Evolutionary conservation across 2,329 filamentous ascomycete species (phyloP).

Genomic region (Clarireedia monteithiana): DNA sequence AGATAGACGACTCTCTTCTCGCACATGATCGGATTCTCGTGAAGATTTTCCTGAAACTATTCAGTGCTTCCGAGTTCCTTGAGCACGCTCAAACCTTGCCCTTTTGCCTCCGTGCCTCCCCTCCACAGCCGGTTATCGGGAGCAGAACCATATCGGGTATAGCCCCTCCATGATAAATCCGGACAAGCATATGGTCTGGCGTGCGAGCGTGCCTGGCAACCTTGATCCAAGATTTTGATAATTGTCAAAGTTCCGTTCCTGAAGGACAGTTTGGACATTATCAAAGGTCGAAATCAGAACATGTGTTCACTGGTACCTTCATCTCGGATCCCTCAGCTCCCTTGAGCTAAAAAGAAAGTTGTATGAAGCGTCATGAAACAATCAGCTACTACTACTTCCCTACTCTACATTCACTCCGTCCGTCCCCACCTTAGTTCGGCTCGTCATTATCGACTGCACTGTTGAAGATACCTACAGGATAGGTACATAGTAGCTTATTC

Average conservation of each 20-base stretch:
- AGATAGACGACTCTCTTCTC: neutral
- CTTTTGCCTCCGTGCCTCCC: neutral
- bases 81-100: neutral
- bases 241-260: too few relatives aligned
- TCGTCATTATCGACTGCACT: neutral
- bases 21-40: neutral
- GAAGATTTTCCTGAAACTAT: neutral
- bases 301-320: neutral
- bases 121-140: conserved; percentile 1
- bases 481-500: neutral
- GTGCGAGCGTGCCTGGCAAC: neutral
- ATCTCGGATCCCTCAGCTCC: neutral
- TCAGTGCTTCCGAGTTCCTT: too few relatives aligned
- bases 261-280: too few relatives aligned
- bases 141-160: neutral
- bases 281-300: too few relatives aligned
- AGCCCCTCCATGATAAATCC: conserved; percentile 1
- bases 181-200: neutral
- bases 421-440: neutral
- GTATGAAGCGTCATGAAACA: neutral
- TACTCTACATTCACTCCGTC: too few relatives aligned
- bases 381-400: neutral
- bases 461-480: neutral
- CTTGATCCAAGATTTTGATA: neutral
- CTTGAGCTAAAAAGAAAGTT: neutral